Base-by-base conservation (phyloP, 1,139 yeast genomes). In the Zygosaccharomyces sapae region DNA sequence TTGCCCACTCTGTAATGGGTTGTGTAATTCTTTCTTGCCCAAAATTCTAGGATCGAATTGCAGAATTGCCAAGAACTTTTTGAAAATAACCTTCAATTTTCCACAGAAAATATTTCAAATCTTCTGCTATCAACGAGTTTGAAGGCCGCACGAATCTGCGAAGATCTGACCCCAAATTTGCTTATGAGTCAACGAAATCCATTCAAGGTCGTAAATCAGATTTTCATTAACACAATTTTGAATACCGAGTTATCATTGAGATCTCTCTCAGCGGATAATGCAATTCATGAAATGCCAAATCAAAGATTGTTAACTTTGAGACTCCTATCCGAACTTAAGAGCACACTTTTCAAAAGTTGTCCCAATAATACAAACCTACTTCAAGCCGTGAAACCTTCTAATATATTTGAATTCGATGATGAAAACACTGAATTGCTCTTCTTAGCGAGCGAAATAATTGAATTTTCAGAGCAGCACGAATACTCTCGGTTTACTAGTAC, bases 1-100 rank as follows among this genome's bases (percentile, higher is more conserved):
- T 33, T 92, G 98, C 61, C 97, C 98, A 0, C 74, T 92, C 40
- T 92, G 98, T 70, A 87, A 88, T 52, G 84, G 96, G 0, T 71
- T 92, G 46, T 86, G 86, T 61, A 92, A 92, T 61, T 75, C 84
- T 53, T 88, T 92, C 61, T 68, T 90, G 42, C 98, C 98, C 9
- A 1, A 72, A 33, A 22, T 55, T 4, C 33, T 35, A 27, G 41
- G 47, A 8, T 45, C 43, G 3, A 49, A 49, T 20, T 38, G 37
- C 16, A 47, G 51, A 39, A 12, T 38, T 12, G 39, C 41, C 5
- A 39, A 41, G 4, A 50, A 43, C 8, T 51, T 52, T 52, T 52
- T 34, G 41, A 44, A 20, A 33, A 35, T 16, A 20, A 27, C 4
- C 33, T 35, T 22, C 31, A 39, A 31, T 7, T 22, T 31, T 19